phyloP scores from a whole-genome alignment of 495 filamentous ascomycete species.

The Hypoxylon rickii region DNA sequence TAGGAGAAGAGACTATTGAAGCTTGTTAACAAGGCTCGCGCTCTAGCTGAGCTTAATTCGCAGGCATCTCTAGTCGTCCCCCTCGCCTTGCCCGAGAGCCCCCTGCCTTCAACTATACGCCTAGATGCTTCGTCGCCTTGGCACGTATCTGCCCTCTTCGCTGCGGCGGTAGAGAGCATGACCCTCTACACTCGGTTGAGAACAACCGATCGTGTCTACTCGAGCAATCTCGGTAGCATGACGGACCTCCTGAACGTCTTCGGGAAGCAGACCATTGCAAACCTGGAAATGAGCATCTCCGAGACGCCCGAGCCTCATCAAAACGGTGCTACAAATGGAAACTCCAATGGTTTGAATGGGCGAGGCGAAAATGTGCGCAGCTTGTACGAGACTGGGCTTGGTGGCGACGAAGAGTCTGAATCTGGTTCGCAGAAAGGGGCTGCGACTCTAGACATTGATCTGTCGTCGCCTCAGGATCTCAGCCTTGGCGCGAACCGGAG shows the following conservation, averaged over 20 bases:
- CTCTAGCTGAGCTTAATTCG: slow-evolving; percentile 66
- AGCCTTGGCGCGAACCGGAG: slow-evolving; percentile 26
- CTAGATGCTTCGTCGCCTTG: slow-evolving; percentile 73
- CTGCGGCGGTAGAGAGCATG: slow-evolving; percentile 76
- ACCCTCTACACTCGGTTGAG: slow-evolving; percentile 77
- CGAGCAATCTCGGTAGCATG: slow-evolving; percentile 63
- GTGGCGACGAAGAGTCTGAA: slow-evolving; percentile 25
- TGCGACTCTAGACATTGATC: slow-evolving; percentile 60
- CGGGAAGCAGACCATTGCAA: slow-evolving; percentile 80
- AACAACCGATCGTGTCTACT: slow-evolving; percentile 46
- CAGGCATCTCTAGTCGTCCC: slow-evolving; percentile 82
- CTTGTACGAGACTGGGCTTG: slow-evolving; percentile 11
- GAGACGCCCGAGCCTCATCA: slow-evolving; percentile 14
- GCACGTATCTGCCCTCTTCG: slow-evolving; percentile 80
- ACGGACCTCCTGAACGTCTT: slow-evolving; percentile 73
- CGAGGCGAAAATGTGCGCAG: slow-evolving; percentile 17
- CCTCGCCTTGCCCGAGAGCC: slow-evolving; percentile 62
- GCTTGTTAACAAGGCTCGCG: slow-evolving; percentile 71
- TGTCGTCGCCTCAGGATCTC: slow-evolving; percentile 52
- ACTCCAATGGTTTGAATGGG: slow-evolving; percentile 18
- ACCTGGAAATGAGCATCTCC: slow-evolving; percentile 61
- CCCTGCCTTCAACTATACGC: slow-evolving; percentile 62
- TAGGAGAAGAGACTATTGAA: slow-evolving; percentile 55
- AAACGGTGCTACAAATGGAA: slow-evolving; percentile 33
- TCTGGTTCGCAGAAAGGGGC: slow-evolving; percentile 38